Percentiles rank a stretch among this genome's conserved stretches.
Conservation (phyloP, 164 flowering plant species). For the Umbellularia californica region DNA sequence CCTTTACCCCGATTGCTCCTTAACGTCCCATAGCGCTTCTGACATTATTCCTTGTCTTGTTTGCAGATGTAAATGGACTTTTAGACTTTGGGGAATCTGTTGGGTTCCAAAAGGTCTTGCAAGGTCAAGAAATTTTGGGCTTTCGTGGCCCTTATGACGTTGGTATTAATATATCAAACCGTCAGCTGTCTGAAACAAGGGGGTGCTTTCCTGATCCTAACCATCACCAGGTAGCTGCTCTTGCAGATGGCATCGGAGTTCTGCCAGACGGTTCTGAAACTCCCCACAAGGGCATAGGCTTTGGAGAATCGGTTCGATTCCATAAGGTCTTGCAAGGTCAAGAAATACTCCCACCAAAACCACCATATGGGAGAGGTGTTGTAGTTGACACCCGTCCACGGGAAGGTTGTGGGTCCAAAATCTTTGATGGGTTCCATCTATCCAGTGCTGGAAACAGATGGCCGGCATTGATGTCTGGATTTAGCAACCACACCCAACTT, state of each 20-base stretch:
- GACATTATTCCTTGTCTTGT: background rate
- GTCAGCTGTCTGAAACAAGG: conserved; percentile 35
- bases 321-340: conserved; percentile 99
- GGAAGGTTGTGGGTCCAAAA: conserved; percentile 29
- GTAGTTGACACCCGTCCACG: conserved; percentile 19
- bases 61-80: conserved; percentile 53
- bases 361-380: conserved; percentile 29
- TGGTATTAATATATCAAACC: conserved; percentile 36
- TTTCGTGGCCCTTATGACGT: conserved; percentile 31
- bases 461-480: conserved; percentile 31
- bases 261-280: conserved; percentile 22
- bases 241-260: conserved; percentile 24
- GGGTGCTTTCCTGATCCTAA: conserved; percentile 31
- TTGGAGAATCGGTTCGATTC: conserved; percentile 65
- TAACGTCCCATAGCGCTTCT: no score
- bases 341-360: conserved; percentile 52
- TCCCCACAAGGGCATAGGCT: conserved; percentile 37
- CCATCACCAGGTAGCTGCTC: conserved; percentile 25
- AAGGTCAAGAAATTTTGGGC: conserved; percentile 97
- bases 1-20: background rate
- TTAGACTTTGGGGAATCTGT: conserved; percentile 73
- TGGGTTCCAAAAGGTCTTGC: conserved; percentile 99
- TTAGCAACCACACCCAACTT: conserved; percentile 19
- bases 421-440: conserved; percentile 34
- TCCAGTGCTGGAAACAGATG: conserved; percentile 39